Evolutionary conservation across 257 asterid genomes (phyloP), one percentile per base, ranked within the genome.

Genomic region (Osmanthus fragrans): DNA sequence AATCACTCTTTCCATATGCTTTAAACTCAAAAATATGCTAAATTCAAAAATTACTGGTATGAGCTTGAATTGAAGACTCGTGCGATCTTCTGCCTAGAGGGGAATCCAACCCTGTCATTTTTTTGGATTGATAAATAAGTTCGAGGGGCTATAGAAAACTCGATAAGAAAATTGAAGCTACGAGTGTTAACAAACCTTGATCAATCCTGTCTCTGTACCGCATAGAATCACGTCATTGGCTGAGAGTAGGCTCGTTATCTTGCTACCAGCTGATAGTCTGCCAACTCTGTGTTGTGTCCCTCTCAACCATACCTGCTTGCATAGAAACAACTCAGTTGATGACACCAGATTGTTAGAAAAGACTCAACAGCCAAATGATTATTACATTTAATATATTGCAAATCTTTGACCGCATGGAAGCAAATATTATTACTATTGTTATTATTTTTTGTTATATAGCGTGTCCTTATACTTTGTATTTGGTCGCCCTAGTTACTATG

Each of bases 191-290:
- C 81, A 79, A 64, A 94, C 97, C 97, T 92, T 94, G 72, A 94
- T 89, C n/a, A 87, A 51, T 80, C 99, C 99, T 65, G 89, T 87
- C 51, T 93, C 96, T 21, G 97, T 94, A 37, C 99, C 99, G 74
- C 99, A 94, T 11, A 94, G 84, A 80, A 94, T 88, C 94, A 92
- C 89, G 87, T 89, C 99, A 78, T 94, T 94, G 64, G 97, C 99
- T 21, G 96, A 78, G 67, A 92, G 88, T 30, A 94, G 75, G 87
- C 97, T 90, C 27, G 99, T 92, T 73, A 92, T 91, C 81, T 91
- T 94, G 96, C 97, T 90, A 19, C 97, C 96, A 36, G 97, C 96
- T 79, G 97, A 94, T 80, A 94, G 56, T 75, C 99, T 91, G 65
- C 97, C 99, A 45, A 94, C 97, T 83, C 87, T 92, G 68, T 94